Evolutionary conservation across 2,329 filamentous ascomycete species (phyloP), one percentile per base, ranked within the genome.

Genomic region (Truncatella angustata): DNA sequence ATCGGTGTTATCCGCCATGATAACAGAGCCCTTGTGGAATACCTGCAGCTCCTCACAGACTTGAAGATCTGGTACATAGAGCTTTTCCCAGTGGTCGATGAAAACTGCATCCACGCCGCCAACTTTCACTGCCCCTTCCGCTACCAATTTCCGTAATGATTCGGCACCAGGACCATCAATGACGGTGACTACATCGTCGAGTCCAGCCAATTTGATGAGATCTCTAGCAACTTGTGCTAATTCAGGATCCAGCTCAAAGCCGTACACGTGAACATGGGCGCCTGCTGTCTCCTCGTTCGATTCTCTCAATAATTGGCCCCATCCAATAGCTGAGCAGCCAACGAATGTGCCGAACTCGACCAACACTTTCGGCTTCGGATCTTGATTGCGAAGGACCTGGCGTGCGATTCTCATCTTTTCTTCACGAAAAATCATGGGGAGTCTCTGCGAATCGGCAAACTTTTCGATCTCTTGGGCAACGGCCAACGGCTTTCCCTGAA

Each of bases 1-100:
- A 21, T 73, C 57, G 24, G 73, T 70, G 55, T 77, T 76, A 56
- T 77, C 73, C 2, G 74, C 74, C 3, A 70, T 66, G 5, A 75
- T 54, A 4, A 72, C 57, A 1, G 63, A 65, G 1, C 70, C 70
- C 16, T 57, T 53, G 3, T 52, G 60, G 26, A 72, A 59, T 23
- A 73, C 48, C 2, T 58, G 55, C 24, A 71, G 51, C 7, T 68
- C 58, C 53, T 73, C 68, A 47, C 62, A 63, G 4, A 69, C 48
- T 51, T 65, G 56, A 39, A 72, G 53, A 53, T 73, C 70, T 1
- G 62, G 57, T n/a, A 67, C 42, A 49, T 73, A 72, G n/a, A 63
- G 59, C 20, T 67, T 51, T 59, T 70, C 60, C 58, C 62, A 66
- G 58, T 51, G 49, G 24, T 51, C 49, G 12, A 51, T 20, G 18